Percentiles rank a stretch among this genome's conserved stretches.
These are phyloP conservation scores for Calonectria naviculata DNA, from an alignment of 2,329 filamentous ascomycete species.

Conservation along the genomic window DNA sequence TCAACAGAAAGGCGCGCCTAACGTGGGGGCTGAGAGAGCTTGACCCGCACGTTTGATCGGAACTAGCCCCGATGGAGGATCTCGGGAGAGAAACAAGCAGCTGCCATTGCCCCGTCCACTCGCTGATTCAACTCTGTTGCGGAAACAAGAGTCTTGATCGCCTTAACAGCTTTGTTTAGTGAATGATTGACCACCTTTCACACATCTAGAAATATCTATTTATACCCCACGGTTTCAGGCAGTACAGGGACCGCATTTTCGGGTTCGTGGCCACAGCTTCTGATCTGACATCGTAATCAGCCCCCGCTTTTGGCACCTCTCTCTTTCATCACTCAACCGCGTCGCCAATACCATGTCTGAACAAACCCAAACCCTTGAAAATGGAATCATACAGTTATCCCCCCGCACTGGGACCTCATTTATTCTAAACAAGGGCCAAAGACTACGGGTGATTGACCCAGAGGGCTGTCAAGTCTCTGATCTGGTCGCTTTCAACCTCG, in stretches of 20 bases:
- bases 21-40: background rate
- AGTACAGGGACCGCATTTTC: background rate
- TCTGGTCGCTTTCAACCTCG: background rate
- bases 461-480: constrained; percentile 9
- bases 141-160: no score
- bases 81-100: background rate
- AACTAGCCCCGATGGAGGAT: background rate
- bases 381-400: background rate
- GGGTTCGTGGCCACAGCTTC: background rate
- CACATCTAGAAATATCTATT: no score
- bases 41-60: background rate
- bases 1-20: no score
- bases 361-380: background rate
- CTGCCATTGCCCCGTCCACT: background rate
- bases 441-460: background rate
- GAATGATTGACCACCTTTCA: background rate
- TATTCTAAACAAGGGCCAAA: background rate
- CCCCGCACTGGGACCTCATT: background rate
- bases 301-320: background rate
- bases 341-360: background rate
- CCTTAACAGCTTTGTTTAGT: background rate
- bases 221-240: background rate
- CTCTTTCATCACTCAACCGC: background rate
- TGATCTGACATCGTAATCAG: background rate
- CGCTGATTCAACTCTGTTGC: background rate